Percentiles rank a stretch among this genome's conserved stretches.
Conservation (phyloP, 768 basidiomycete genomes). For the Ramaria sp. region DNA sequence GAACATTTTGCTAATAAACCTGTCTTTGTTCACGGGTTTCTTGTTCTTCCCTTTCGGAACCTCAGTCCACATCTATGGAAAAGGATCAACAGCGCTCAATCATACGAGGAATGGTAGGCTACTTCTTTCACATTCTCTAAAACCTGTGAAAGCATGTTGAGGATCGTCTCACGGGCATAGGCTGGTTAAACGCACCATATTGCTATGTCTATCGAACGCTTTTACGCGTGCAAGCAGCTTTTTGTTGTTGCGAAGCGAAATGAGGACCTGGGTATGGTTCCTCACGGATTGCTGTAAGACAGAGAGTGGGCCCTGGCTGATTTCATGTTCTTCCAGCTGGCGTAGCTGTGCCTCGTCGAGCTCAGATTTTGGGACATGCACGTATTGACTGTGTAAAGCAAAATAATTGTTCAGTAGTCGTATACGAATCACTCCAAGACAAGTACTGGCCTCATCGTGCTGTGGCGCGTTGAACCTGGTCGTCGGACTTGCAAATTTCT, state of each 20-base stretch:
- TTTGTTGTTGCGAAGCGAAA: slow-evolving; percentile 96
- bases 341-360: slow-evolving; percentile 94
- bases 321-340: slow-evolving; percentile 95
- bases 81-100: not conserved
- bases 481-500: slow-evolving; percentile 7
- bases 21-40: slow-evolving; percentile 97
- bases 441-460: slow-evolving; percentile 8
- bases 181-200: slow-evolving; percentile 62
- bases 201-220: slow-evolving; percentile 97
- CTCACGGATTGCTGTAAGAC: slow-evolving; percentile 95
- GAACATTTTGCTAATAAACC: slow-evolving; percentile 99
- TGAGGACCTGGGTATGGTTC: slow-evolving; percentile 95
- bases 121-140: slow-evolving; percentile 98
- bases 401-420: not conserved
- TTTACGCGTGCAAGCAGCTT: slow-evolving; percentile 93
- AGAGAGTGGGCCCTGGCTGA: slow-evolving; percentile 93
- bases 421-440: not conserved
- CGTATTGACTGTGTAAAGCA: slow-evolving; percentile 67
- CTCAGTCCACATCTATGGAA: slow-evolving; percentile 94
- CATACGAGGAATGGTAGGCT: slow-evolving; percentile 9
- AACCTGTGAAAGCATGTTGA: slow-evolving; percentile 40
- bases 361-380: slow-evolving; percentile 93
- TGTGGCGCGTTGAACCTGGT: not conserved
- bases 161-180: slow-evolving; percentile 1
- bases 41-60: slow-evolving; percentile 96